A percentile compares a stretch with the other conserved stretches of the same genome.
These are phyloP conservation scores for Chaetomium sp. DNA, from an alignment of 2,329 filamentous ascomycete genomes.

Conservation along the genomic window DNA sequence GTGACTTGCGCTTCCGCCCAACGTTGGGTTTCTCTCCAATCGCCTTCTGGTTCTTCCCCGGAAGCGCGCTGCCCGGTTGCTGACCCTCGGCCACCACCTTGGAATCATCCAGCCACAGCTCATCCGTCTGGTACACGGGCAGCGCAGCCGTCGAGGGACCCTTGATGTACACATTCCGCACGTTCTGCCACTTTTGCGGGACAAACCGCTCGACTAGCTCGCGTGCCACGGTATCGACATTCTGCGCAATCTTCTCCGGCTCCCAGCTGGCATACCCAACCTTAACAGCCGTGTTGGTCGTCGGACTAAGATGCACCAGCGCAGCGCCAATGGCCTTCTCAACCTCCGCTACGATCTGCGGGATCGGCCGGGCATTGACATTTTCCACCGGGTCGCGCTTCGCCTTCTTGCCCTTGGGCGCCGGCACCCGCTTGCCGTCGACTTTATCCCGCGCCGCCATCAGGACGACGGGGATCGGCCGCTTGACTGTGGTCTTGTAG, in stretches of 20 bases:
- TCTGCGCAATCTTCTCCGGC: conserved; percentile 70
- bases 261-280: conserved; percentile 71
- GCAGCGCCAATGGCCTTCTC: conserved; percentile 70
- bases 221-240: conserved; percentile 65
- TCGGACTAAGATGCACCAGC: conserved; percentile 64
- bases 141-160: conserved; percentile 79
- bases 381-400: conserved; percentile 28
- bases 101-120: conserved; percentile 80
- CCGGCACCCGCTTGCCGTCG: conserved; percentile 52
- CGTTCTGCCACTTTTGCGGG: conserved; percentile 79
- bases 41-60: conserved; percentile 26
- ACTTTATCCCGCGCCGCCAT: conserved; percentile 54
- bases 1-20: conserved; percentile 58
- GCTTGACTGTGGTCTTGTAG: conserved; percentile 75
- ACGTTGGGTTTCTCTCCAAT: conserved; percentile 48
- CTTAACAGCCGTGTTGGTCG: conserved; percentile 72
- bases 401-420: conserved; percentile 46
- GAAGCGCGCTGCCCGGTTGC: conserved; percentile 41
- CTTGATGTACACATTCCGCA: conserved; percentile 84
- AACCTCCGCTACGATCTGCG: conserved; percentile 72
- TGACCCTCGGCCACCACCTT: conserved; percentile 57
- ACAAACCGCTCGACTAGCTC: conserved; percentile 72
- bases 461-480: conserved; percentile 77
- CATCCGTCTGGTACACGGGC: conserved; percentile 89
- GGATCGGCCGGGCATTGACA: conserved; percentile 46